These are phyloP conservation scores for Yarrowia sp. DNA, from an alignment of 805 yeast genomes.

Conservation along the genomic window DNA sequence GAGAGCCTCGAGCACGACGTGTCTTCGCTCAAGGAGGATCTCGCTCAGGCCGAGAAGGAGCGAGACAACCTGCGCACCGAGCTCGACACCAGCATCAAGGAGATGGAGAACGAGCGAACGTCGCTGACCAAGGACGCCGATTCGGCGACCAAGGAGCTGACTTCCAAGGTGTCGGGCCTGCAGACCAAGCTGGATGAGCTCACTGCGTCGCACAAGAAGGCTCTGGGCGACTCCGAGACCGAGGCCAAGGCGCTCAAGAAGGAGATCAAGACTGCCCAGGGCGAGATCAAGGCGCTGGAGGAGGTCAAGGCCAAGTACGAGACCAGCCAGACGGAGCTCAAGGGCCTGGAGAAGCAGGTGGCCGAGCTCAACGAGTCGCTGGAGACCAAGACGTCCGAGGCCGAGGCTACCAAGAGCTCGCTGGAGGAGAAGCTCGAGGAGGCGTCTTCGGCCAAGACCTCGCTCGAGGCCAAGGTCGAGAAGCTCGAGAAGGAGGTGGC, in stretches of 20 bases:
- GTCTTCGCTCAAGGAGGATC: slow-evolving; percentile 11
- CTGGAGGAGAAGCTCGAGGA: slow-evolving; percentile 11
- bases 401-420: not conserved
- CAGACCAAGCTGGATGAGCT: slow-evolving; percentile 25
- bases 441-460: not conserved
- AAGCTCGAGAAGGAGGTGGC: slow-evolving; percentile 26
- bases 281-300: slow-evolving; percentile 1
- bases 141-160: slow-evolving; percentile 26
- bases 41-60: slow-evolving; percentile 13
- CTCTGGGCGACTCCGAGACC: not conserved
- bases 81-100: slow-evolving; percentile 10
- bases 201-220: slow-evolving; percentile 8
- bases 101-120: slow-evolving; percentile 23
- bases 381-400: slow-evolving; percentile 6
- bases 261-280: slow-evolving; percentile 4
- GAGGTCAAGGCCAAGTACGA: slow-evolving; percentile 19
- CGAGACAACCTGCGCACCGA: not conserved
- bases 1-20: not conserved
- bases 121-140: slow-evolving; percentile 22
- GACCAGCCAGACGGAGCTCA: not conserved
- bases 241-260: slow-evolving; percentile 18
- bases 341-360: slow-evolving; percentile 16
- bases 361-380: slow-evolving; percentile 3
- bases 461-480: slow-evolving; percentile 14
- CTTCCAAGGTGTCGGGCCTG: not conserved